Evolutionary conservation across 805 yeast species (phyloP).

Genomic region (Wickerhamomyces bovis): DNA sequence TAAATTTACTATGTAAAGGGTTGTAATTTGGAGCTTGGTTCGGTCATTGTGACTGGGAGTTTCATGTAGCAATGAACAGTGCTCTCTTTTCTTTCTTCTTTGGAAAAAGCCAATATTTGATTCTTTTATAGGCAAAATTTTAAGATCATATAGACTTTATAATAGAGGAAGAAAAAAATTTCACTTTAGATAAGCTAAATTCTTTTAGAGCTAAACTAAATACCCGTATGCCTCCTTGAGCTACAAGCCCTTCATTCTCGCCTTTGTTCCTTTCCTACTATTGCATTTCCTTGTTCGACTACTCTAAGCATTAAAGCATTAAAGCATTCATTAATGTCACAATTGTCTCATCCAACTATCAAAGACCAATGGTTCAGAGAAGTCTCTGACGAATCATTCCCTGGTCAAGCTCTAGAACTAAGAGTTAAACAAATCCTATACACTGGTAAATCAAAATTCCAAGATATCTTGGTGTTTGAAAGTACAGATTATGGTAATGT

Average conservation of each 20-base stretch:
- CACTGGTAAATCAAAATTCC: conserved; percentile 63
- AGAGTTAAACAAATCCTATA: conserved; percentile 60
- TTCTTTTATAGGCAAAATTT: too few relatives aligned
- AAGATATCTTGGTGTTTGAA: conserved; percentile 70
- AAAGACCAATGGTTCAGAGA: conserved; percentile 81
- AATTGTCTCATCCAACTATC: conserved; percentile 28
- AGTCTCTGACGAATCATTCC: conserved; percentile 61
- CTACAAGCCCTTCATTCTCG: neutral
- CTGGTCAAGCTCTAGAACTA: conserved; percentile 78
- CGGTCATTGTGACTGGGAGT: too few relatives aligned
- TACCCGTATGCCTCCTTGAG: neutral
- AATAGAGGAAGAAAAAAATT: neutral
- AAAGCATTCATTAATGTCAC: conserved; percentile 5
- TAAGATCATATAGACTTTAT: too few relatives aligned
- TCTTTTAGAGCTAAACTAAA: too few relatives aligned
- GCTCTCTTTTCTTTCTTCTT: too few relatives aligned
- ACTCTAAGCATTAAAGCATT: too few relatives aligned
- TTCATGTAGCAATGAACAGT: too few relatives aligned
- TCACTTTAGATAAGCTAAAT: too few relatives aligned
- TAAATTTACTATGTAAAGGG: too few relatives aligned
- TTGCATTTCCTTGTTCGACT: neutral
- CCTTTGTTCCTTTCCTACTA: neutral
- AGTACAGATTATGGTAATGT: conserved; percentile 80
- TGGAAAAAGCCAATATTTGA: too few relatives aligned
- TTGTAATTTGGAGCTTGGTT: too few relatives aligned